These are phyloP conservation scores for Brassica hybrid DNA, from an alignment of 441 rosid species.

Conservation along the genomic window DNA sequence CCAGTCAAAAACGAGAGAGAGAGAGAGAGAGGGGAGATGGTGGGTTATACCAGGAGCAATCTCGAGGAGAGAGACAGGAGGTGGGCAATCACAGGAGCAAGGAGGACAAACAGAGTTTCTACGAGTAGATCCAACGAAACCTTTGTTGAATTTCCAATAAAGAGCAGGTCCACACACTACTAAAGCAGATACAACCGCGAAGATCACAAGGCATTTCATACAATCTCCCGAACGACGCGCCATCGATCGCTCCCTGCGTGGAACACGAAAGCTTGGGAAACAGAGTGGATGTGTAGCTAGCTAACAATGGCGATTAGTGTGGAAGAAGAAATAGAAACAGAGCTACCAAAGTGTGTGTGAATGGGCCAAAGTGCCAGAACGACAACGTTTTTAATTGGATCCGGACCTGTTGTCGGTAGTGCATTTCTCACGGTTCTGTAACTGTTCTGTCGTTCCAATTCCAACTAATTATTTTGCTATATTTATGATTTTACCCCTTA, in stretches of 20 bases:
- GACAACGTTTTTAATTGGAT: too few species aligned
- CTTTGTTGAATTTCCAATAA: slow-evolving; percentile 87
- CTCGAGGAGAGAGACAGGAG: slow-evolving; percentile 89
- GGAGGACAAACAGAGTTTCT: slow-evolving; percentile 75
- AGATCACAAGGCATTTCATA: slow-evolving; percentile 84
- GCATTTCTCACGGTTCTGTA: too few species aligned
- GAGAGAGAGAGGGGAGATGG: not conserved
- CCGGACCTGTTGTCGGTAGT: too few species aligned
- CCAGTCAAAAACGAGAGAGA: slow-evolving; percentile 12
- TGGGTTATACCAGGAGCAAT: slow-evolving; percentile 78
- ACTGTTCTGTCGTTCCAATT: too few species aligned
- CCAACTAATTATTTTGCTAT: too few species aligned
- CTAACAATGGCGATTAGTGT: too few species aligned
- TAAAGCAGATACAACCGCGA: slow-evolving; percentile 88
- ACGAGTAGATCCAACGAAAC: slow-evolving; percentile 49
- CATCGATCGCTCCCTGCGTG: slow-evolving; percentile 45
- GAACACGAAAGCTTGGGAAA: not conserved
- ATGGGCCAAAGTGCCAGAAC: too few species aligned
- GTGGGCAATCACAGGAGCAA: slow-evolving; percentile 93
- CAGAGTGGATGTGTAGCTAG: not conserved
- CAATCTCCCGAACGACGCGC: slow-evolving; percentile 79
- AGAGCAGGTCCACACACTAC: slow-evolving; percentile 94
- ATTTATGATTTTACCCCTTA: too few species aligned
- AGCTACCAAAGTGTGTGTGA: too few species aligned
- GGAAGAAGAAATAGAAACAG: too few species aligned